Evolutionary conservation across 2,329 filamentous ascomycete genomes (phyloP).

Genomic region (Cladobotryum mycophilum): DNA sequence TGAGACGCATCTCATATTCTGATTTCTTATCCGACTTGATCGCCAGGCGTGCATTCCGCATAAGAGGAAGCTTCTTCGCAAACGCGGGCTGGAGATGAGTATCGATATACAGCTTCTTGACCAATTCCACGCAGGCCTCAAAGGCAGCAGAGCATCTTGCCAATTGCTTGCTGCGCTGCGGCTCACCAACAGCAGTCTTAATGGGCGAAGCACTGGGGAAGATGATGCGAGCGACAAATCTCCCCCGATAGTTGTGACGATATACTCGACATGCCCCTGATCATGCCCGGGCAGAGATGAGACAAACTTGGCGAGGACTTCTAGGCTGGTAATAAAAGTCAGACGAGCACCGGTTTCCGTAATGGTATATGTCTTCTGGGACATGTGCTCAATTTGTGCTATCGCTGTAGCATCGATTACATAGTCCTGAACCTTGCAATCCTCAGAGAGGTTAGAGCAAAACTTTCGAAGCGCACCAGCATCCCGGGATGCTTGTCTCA

Average conservation of each 20-base stretch:
- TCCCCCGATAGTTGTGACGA: constrained; percentile 49
- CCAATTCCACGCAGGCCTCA: constrained; percentile 66
- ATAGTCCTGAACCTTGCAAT: constrained; percentile 48
- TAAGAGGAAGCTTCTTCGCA: constrained; percentile 63
- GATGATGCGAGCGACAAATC: constrained; percentile 71
- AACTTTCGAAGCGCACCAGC: constrained; percentile 65
- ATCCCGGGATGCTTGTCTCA: constrained; percentile 54
- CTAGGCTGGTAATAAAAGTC: constrained; percentile 68
- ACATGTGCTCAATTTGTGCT: constrained; percentile 16
- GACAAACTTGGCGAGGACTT: constrained; percentile 66
- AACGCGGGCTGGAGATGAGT: constrained; percentile 68
- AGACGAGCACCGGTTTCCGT: constrained; percentile 66
- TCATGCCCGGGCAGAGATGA: constrained; percentile 46
- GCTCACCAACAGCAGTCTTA: constrained; percentile 55
- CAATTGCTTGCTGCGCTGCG: constrained; percentile 62
- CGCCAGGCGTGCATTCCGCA: constrained; percentile 82
- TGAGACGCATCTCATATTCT: constrained; percentile 70
- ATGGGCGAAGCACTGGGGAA: constrained; percentile 72
- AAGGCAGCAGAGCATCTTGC: constrained; percentile 90
- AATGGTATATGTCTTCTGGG: constrained; percentile 52
- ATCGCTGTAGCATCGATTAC: constrained; percentile 13
- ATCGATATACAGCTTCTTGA: constrained; percentile 62
- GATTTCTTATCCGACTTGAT: constrained; percentile 71
- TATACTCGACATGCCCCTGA: constrained; percentile 48
- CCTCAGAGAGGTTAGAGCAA: constrained; percentile 66